A percentile compares a stretch with the other conserved stretches of the same genome.
phyloP scores from a whole-genome alignment of 441 rosid species.

The Bocquillonia castaneifolia region DNA sequence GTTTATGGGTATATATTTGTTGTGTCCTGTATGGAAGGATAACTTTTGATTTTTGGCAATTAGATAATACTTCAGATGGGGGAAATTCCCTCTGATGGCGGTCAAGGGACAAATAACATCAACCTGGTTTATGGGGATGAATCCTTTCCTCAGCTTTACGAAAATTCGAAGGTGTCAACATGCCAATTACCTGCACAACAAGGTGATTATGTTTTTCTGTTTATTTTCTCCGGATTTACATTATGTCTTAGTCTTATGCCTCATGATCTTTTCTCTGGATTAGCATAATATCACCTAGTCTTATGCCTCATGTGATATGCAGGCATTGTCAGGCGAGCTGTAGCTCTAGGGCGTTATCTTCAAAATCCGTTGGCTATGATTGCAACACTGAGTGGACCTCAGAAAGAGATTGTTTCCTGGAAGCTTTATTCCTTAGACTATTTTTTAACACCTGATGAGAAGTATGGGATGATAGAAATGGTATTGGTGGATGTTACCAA shows the following conservation, averaged over 20 bases:
- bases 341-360: constrained; percentile 77
- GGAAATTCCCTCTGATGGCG: constrained; percentile 65
- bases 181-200: constrained; percentile 68
- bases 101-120: constrained; percentile 62
- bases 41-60: constrained; percentile 2
- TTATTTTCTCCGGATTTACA: constrained; percentile 8
- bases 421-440: constrained; percentile 58
- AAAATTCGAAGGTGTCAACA: constrained; percentile 67
- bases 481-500: constrained; percentile 76
- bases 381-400: constrained; percentile 75
- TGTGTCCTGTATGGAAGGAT: not conserved
- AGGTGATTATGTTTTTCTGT: constrained; percentile 27
- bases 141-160: constrained; percentile 72
- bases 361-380: constrained; percentile 87
- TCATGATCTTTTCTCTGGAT: constrained; percentile 5
- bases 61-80: constrained; percentile 72
- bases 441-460: constrained; percentile 66
- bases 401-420: constrained; percentile 80
- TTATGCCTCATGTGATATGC: not conserved
- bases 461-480: constrained; percentile 72
- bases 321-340: constrained; percentile 79
- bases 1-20: not conserved
- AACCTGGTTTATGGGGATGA: constrained; percentile 73
- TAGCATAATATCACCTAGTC: not conserved
- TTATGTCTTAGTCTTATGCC: not conserved